Conservation (phyloP, 1,284 basidiomycete genomes). For the Naganishia liquefaciens region DNA sequence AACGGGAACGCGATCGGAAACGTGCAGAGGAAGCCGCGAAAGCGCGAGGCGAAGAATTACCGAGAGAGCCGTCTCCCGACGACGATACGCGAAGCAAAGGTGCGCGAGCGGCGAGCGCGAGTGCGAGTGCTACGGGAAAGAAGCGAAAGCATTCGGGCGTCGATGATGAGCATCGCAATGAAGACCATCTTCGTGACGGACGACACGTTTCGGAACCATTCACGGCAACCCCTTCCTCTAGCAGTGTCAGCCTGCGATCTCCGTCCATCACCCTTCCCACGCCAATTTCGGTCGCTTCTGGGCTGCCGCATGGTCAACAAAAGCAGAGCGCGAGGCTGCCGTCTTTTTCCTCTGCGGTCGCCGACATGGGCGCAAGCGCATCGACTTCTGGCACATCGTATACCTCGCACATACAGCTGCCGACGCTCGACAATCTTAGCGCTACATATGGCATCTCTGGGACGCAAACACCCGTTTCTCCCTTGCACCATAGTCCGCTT, state of each 20-base stretch:
- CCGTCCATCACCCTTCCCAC: slow-evolving; percentile 17
- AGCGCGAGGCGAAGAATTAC: slow-evolving; percentile 11
- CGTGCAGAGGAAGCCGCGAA: slow-evolving; percentile 29
- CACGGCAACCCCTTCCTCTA: slow-evolving; percentile 24
- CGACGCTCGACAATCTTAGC: neutral
- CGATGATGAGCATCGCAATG: slow-evolving; percentile 1
- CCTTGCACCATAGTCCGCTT: slow-evolving; percentile 1
- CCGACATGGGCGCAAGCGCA: slow-evolving; percentile 4
- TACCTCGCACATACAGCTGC: neutral
- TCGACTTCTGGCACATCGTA: slow-evolving; percentile 6
- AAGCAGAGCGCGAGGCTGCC: slow-evolving; percentile 12
- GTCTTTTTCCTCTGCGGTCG: slow-evolving; percentile 10
- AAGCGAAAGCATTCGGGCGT: slow-evolving; percentile 17
- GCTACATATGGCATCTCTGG: neutral
- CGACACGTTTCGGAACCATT: slow-evolving; percentile 22
- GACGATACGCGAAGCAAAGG: slow-evolving; percentile 30
- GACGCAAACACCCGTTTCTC: slow-evolving; percentile 7
- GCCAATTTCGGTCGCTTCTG: slow-evolving; percentile 1
- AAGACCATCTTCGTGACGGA: slow-evolving; percentile 9
- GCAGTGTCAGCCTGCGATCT: slow-evolving; percentile 17
- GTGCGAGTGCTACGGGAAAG: slow-evolving; percentile 9
- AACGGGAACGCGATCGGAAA: slow-evolving; percentile 43
- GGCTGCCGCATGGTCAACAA: slow-evolving; percentile 2
- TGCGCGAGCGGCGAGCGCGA: slow-evolving; percentile 18
- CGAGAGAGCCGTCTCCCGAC: slow-evolving; percentile 21